These are phyloP conservation scores for Lentinula sp. DNA, from an alignment of 768 basidiomycete genomes.

Conservation along the genomic window DNA sequence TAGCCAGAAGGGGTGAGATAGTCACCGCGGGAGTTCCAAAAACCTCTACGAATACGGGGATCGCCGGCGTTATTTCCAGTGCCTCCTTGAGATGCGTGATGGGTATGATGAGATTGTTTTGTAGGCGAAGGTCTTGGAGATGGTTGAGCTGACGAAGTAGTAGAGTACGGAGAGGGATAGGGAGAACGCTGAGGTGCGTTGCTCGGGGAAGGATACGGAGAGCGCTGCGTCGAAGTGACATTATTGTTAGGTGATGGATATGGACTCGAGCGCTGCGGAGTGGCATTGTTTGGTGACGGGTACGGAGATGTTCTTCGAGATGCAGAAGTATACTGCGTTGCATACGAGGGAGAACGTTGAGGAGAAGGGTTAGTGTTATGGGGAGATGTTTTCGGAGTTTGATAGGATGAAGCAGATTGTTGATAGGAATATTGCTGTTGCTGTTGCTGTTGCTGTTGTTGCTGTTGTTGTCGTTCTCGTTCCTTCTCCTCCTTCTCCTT, in stretches of 20 bases:
- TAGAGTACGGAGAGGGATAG: not conserved
- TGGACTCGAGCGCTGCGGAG: not conserved
- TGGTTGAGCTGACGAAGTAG: slow-evolving; percentile 11
- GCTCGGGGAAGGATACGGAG: slow-evolving; percentile 3
- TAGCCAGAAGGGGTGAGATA: slow-evolving; percentile 49
- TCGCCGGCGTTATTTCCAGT: not conserved
- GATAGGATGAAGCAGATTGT: not conserved
- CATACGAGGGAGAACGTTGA: not conserved
- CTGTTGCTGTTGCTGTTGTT: not conserved
- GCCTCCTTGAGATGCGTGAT: not conserved
- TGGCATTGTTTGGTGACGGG: not conserved
- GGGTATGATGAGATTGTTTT: slow-evolving; percentile 8
- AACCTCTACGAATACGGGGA: slow-evolving; percentile 43
- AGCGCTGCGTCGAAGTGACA: not conserved
- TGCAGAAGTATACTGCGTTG: not conserved
- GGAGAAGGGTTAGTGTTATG: not conserved
- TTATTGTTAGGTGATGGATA: not conserved
- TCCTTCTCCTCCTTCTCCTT: not conserved
- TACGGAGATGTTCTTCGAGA: not conserved
- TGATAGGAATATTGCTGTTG: not conserved
- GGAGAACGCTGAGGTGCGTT: slow-evolving; percentile 1
- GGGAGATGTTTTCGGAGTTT: not conserved
- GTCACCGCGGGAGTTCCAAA: slow-evolving; percentile 76
- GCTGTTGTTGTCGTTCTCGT: not conserved
- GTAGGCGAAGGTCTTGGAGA: slow-evolving; percentile 12